A percentile compares a stretch with the other conserved stretches of the same genome.
These are phyloP conservation scores for Westerdykella aurantiaca DNA, from an alignment of 2,329 filamentous ascomycete genomes.

Conservation along the genomic window DNA sequence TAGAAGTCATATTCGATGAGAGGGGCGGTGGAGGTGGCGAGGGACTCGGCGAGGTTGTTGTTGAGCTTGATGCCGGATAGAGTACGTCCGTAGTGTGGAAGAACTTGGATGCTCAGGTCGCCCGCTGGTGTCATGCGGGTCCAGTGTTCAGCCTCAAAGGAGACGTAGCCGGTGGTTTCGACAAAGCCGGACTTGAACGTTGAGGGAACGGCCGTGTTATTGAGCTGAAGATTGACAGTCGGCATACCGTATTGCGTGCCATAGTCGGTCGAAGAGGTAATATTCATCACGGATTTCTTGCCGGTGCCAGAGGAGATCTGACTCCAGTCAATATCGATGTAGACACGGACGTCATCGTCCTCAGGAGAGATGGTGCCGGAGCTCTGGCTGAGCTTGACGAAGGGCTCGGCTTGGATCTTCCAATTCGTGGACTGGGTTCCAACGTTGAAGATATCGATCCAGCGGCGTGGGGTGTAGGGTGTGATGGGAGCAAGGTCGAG, in stretches of 20 bases:
- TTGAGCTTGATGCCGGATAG: slow-evolving; percentile 31
- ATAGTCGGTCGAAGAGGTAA: slow-evolving; percentile 32
- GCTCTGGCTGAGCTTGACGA: slow-evolving; percentile 30
- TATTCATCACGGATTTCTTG: slow-evolving; percentile 29
- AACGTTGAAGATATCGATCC: slow-evolving; percentile 34
- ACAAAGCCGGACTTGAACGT: slow-evolving; percentile 32
- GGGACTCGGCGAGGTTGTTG: slow-evolving; percentile 21
- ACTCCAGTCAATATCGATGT: slow-evolving; percentile 35
- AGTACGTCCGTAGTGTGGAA: slow-evolving; percentile 35
- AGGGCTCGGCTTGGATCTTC: slow-evolving; percentile 35
- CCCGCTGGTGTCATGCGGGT: slow-evolving; percentile 22
- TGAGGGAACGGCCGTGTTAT: slow-evolving; percentile 30
- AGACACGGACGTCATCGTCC: slow-evolving; percentile 30
- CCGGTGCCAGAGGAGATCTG: slow-evolving; percentile 21
- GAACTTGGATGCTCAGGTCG: slow-evolving; percentile 24
- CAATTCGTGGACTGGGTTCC: slow-evolving; percentile 30
- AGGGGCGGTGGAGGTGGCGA: slow-evolving; percentile 24
- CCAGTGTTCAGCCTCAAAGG: slow-evolving; percentile 37
- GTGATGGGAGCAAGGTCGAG: slow-evolving; percentile 28
- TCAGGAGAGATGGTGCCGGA: slow-evolving; percentile 27
- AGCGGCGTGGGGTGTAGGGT: slow-evolving; percentile 32
- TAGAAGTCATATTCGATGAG: slow-evolving; percentile 35
- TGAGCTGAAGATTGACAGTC: slow-evolving; percentile 28
- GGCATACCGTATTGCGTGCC: slow-evolving; percentile 33
- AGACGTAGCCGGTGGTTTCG: slow-evolving; percentile 29